Base-by-base conservation (phyloP, 768 basidiomycete species). In the Kwoniella heveanensis region DNA sequence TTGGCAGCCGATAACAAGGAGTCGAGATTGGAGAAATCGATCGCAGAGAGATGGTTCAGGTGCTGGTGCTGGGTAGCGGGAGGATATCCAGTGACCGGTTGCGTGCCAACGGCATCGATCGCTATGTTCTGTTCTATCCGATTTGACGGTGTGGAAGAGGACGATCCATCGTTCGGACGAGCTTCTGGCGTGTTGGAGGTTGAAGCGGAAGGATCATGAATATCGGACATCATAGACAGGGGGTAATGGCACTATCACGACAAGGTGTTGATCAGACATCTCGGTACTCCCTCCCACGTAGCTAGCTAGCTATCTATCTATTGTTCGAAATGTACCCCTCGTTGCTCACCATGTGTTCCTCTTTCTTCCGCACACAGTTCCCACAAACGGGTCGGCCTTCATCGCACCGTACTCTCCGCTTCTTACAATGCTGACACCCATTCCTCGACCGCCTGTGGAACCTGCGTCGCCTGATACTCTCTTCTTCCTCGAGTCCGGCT, bases 351-450 rank as follows among this genome's bases (percentile, higher is more conserved):
- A 61, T 15, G 13, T 46, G 48, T 17, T 61, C 50, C n/a, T 21
- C 51, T n/a, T 24, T 27, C 24, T 54, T 52, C 36, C 60, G 30
- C 25, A 25, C n/a, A 22, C 60, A 61, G 51, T 39, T 54, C 32
- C 60, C 60, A 27, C 60, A 61, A 2, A 54, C 25, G 17, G 60
- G 60, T 37, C 37, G 37, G 10, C 17, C 24, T 21, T 61, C 60
- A 29, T 61, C 60, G 24, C 60, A 61, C 26, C 60, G 25, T 13
- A 61, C 60, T 53, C 60, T 36, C 37, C 51, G 30, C 19, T 27
- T 52, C 32, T 54, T 61, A 26, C 60, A 61, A 10, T 61, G 60
- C 30, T 27, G 51, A 61, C 60, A 61, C 6, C 60, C 60, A 22
- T 52, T 61, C 50, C 51, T 30, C 6, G 60, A 61, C 13, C 60